Evolutionary conservation across 2,329 filamentous ascomycete genomes (phyloP).

Genomic region (Ceratocystis destructans): DNA sequence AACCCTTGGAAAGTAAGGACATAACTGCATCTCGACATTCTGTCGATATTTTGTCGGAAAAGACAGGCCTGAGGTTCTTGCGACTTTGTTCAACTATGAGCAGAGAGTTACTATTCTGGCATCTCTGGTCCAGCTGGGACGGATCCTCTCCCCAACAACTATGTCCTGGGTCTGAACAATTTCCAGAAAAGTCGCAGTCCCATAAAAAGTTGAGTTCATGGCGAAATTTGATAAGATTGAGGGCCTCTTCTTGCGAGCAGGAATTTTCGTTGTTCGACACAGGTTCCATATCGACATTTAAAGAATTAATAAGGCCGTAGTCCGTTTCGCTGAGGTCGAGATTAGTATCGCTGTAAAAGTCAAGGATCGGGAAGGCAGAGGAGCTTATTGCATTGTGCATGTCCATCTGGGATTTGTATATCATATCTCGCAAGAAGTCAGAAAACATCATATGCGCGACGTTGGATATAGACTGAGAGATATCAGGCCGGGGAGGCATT

Average conservation of each 20-base stretch:
- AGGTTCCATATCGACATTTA: constrained; percentile 13
- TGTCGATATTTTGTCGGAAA: constrained; percentile 33
- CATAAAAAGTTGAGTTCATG: constrained; percentile 16
- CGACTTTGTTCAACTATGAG: constrained; percentile 30
- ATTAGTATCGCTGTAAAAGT: constrained; percentile 38
- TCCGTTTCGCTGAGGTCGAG: constrained; percentile 40
- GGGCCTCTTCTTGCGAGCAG: constrained; percentile 34
- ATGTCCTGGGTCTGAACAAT: constrained; percentile 29
- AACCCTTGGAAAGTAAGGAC: constrained; percentile 48
- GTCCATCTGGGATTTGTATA: constrained; percentile 34
- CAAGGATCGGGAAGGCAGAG: constrained; percentile 33
- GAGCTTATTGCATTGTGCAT: constrained; percentile 26
- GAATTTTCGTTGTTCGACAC: constrained; percentile 2
- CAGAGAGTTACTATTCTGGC: constrained; percentile 7
- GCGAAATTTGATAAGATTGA: constrained; percentile 14
- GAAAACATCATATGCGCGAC: constrained; percentile 30
- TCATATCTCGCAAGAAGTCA: constrained; percentile 38
- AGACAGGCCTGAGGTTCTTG: constrained; percentile 29
- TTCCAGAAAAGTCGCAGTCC: constrained; percentile 9
- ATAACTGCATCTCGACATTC: constrained; percentile 47
- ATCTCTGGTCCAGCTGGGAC: constrained; percentile 28
- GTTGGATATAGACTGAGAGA: neutral
- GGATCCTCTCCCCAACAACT: constrained; percentile 32
- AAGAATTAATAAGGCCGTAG: constrained; percentile 34
- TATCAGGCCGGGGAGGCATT: neutral